Conservation (phyloP, 2,329 filamentous ascomycete genomes). For the Fusarium lyarnte region DNA sequence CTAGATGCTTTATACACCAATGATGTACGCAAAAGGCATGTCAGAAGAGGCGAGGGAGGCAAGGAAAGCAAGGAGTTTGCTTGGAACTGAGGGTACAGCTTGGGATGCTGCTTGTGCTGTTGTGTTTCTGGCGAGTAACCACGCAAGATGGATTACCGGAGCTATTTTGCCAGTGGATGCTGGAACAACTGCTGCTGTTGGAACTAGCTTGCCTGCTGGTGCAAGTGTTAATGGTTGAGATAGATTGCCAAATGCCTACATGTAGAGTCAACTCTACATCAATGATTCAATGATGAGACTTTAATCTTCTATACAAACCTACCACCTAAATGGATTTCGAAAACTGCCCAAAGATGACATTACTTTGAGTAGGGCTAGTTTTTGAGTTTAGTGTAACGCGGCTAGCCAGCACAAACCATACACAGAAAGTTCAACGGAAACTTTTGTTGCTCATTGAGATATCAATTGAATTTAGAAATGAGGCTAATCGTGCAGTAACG, state of each 20-base stretch:
- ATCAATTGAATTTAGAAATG: fast-evolving
- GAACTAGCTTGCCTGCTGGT: conserved; percentile 32
- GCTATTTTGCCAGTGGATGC: conserved; percentile 54
- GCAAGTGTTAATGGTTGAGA: conserved; percentile 42
- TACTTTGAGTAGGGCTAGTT: neutral
- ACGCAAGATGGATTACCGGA: conserved; percentile 57
- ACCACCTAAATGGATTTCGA: fast-evolving
- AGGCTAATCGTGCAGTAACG: conserved; percentile 2
- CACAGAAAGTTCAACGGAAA: fast-evolving
- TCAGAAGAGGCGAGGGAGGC: conserved; percentile 50
- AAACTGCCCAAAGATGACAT: fast-evolving
- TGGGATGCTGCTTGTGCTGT: conserved; percentile 56
- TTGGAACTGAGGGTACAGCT: conserved; percentile 54
- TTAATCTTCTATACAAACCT: fast-evolving
- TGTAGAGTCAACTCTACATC: neutral
- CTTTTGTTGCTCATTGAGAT: fast-evolving
- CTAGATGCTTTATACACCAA: conserved; percentile 59
- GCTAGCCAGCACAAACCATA: fast-evolving
- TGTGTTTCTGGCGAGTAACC: conserved; percentile 51
- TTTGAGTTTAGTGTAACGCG: too few relatives aligned
- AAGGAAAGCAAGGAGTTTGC: conserved; percentile 50
- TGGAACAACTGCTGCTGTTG: conserved; percentile 47
- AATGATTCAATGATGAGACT: fast-evolving
- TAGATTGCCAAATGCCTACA: too few relatives aligned
- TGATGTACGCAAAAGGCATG: conserved; percentile 56